A percentile compares a stretch with the other conserved stretches of the same genome.
These are phyloP conservation scores for Alternaria sp. DNA, from an alignment of 2,329 filamentous ascomycete genomes.

Conservation along the genomic window DNA sequence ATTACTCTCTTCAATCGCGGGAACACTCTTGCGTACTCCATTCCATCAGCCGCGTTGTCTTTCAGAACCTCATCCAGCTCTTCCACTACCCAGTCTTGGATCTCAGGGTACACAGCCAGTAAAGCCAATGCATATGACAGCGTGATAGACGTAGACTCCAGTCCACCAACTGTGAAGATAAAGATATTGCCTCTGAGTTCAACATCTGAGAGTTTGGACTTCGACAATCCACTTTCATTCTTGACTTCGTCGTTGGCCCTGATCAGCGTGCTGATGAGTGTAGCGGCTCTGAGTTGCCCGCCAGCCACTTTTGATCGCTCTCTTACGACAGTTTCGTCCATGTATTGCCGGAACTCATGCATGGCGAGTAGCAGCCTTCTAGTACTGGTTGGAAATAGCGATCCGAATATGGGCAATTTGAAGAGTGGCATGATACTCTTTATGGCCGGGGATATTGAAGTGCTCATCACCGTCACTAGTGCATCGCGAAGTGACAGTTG, in stretches of 20 bases:
- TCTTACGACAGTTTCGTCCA: slow-evolving; percentile 11
- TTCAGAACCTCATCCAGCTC: slow-evolving; percentile 53
- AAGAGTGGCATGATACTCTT: slow-evolving; percentile 16
- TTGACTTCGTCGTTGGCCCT: slow-evolving; percentile 16
- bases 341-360: slow-evolving; percentile 26
- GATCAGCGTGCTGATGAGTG: slow-evolving; percentile 31
- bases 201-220: slow-evolving; percentile 15
- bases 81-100: slow-evolving; percentile 60
- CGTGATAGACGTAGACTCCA: slow-evolving; percentile 53
- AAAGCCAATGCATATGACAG: slow-evolving; percentile 58
- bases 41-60: slow-evolving; percentile 13
- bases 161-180: slow-evolving; percentile 38
- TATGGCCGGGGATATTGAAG: slow-evolving; percentile 26
- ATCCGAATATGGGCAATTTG: slow-evolving; percentile 2
- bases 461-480: slow-evolving; percentile 34
- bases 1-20: slow-evolving; percentile 53
- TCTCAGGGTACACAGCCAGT: slow-evolving; percentile 55
- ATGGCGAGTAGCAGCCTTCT: slow-evolving; percentile 24
- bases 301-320: neutral
- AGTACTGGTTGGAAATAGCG: slow-evolving; percentile 23
- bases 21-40: slow-evolving; percentile 52
- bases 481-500: slow-evolving; percentile 25
- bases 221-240: neutral
- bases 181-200: slow-evolving; percentile 43
- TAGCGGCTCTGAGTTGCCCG: slow-evolving; percentile 30